Evolutionary conservation across 2,329 filamentous ascomycete species (phyloP).

Genomic region (Pseudogymnoascus sp.): DNA sequence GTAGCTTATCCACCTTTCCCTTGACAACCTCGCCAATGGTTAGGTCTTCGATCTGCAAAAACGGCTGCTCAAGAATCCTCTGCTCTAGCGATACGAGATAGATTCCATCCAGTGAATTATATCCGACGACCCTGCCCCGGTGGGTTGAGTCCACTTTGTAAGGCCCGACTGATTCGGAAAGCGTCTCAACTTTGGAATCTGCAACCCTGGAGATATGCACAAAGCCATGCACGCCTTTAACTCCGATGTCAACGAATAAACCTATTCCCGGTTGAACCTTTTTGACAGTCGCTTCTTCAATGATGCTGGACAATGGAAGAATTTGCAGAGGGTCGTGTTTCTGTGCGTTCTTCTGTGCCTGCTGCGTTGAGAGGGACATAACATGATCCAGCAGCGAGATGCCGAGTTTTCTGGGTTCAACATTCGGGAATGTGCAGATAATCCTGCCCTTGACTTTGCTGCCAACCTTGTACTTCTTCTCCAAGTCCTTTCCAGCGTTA

Average conservation of each 20-base stretch:
- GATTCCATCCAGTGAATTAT: conserved; percentile 77
- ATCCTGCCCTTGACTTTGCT: conserved; percentile 79
- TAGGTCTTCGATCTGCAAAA: conserved; percentile 86
- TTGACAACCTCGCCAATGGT: conserved; percentile 72
- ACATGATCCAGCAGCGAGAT: conserved; percentile 86
- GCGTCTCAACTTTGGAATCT: conserved; percentile 77
- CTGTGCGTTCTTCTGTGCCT: conserved; percentile 38
- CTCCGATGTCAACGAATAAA: conserved; percentile 67
- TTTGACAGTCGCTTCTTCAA: conserved; percentile 71
- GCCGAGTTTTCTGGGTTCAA: conserved; percentile 74
- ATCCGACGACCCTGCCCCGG: conserved; percentile 73
- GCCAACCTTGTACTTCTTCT: conserved; percentile 72
- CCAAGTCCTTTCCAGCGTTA: conserved; percentile 60
- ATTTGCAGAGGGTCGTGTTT: conserved; percentile 45
- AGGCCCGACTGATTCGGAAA: conserved; percentile 68
- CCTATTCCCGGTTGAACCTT: conserved; percentile 75
- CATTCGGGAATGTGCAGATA: conserved; percentile 75
- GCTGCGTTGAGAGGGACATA: conserved; percentile 46
- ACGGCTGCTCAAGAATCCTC: conserved; percentile 75
- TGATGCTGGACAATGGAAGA: conserved; percentile 64
- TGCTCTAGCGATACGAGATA: conserved; percentile 81
- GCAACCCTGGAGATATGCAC: conserved; percentile 91
- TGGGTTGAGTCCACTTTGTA: conserved; percentile 75
- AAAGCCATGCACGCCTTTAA: conserved; percentile 67
- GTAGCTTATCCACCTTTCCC: conserved; percentile 75